phyloP scores from a whole-genome alignment of 1,139 yeast species.

The Suhomyces anneliseae region DNA sequence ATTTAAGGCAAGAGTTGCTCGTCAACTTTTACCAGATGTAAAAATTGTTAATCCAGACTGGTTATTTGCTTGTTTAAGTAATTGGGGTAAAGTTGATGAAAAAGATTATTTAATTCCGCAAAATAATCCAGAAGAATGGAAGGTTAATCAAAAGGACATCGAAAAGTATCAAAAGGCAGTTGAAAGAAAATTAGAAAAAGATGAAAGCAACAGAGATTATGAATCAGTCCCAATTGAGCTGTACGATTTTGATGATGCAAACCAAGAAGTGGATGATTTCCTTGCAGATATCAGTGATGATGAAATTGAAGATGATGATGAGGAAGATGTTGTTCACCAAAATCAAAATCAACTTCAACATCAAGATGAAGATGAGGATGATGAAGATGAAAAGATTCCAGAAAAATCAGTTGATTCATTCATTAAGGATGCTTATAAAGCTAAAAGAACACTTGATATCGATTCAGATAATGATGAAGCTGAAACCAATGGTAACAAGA shows the following conservation, averaged over 20 bases:
- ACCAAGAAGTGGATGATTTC: conserved; percentile 61
- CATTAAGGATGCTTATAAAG: conserved; percentile 32
- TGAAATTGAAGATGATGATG: conserved; percentile 42
- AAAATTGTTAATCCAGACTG: conserved; percentile 90
- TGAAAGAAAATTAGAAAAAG: conserved; percentile 20
- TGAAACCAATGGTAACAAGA: conserved; percentile 14
- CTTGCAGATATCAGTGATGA: conserved; percentile 56
- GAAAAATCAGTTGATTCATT: conserved; percentile 25
- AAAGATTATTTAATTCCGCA: conserved; percentile 55
- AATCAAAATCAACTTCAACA: conserved; percentile 35
- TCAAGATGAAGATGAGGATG: conserved; percentile 26
- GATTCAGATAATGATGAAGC: conserved; percentile 16
- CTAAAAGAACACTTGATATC: conserved; percentile 22
- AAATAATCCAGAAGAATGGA: conserved; percentile 42
- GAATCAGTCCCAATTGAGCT: conserved; percentile 37
- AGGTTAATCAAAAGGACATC: conserved; percentile 43
- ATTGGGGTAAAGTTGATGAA: conserved; percentile 75
- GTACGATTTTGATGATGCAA: conserved; percentile 55
- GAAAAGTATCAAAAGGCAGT: conserved; percentile 41
- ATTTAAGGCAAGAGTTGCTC: conserved; percentile 75
- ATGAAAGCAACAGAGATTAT: conserved; percentile 20
- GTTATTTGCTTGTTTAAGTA: conserved; percentile 81
- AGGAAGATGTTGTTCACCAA: conserved; percentile 18
- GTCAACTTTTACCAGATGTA: conserved; percentile 60
- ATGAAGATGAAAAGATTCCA: conserved; percentile 13